phyloP scores from a whole-genome alignment of 2,329 filamentous ascomycete species.

The Spiromastix sp. region DNA sequence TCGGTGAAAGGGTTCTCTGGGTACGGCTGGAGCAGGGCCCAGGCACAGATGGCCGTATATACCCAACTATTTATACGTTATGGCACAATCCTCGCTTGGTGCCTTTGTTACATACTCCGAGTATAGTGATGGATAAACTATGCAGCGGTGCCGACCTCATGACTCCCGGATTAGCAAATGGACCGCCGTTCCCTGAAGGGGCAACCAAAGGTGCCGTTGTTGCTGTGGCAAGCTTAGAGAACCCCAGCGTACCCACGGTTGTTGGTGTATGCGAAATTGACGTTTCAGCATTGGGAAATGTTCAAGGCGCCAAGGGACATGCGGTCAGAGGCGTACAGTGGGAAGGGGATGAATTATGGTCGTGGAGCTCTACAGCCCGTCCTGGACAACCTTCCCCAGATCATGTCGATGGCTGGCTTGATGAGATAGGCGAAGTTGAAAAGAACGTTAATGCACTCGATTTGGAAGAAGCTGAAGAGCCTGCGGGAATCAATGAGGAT shows the following conservation, averaged over 20 bases:
- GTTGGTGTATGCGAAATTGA: conserved; percentile 58
- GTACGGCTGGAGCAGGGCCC: conserved; percentile 48
- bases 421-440: conserved; percentile 23
- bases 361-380: conserved; percentile 46
- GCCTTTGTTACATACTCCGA: conserved; percentile 54
- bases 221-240: conserved; percentile 51
- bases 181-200: conserved; percentile 50
- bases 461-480: conserved; percentile 33
- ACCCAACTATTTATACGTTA: conserved; percentile 51
- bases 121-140: conserved; percentile 49
- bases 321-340: conserved; percentile 57
- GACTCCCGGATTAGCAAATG: conserved; percentile 55
- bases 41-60: conserved; percentile 30
- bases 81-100: conserved; percentile 54
- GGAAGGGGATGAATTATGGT: conserved; percentile 60
- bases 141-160: conserved; percentile 57
- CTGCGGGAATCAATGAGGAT: conserved; percentile 13
- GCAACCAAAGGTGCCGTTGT: conserved; percentile 52
- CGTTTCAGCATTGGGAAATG: conserved; percentile 42
- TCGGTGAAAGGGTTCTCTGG: conserved; percentile 54
- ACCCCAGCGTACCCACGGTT: conserved; percentile 51
- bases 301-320: conserved; percentile 52
- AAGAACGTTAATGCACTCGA: conserved; percentile 31
- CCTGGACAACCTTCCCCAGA: conserved; percentile 45
- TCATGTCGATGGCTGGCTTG: conserved; percentile 41